A percentile compares a stretch with the other conserved stretches of the same genome.
Evolutionary conservation across 768 basidiomycete genomes (phyloP).

Genomic region (Podaxis sp.): DNA sequence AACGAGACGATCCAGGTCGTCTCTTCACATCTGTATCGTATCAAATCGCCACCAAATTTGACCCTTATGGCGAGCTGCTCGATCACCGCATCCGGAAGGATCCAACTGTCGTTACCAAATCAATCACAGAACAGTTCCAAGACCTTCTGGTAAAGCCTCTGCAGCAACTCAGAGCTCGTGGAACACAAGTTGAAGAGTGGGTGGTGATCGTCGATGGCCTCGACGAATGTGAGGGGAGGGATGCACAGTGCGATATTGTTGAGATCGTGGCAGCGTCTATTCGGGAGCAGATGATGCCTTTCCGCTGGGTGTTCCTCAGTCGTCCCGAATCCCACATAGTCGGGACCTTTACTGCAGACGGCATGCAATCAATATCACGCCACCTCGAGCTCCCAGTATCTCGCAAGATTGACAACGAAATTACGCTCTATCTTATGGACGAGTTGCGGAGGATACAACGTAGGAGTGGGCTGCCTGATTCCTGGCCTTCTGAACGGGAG

Average conservation of each 20-base stretch:
- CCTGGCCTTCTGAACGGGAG: constrained; percentile 10
- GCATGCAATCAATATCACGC: not conserved
- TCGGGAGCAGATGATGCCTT: not conserved
- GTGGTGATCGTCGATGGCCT: constrained; percentile 14
- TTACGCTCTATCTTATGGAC: constrained; percentile 9
- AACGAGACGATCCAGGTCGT: not conserved
- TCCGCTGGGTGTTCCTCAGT: constrained; percentile 12
- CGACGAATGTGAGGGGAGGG: constrained; percentile 9
- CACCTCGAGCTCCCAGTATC: constrained; percentile 7
- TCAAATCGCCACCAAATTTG: constrained; percentile 1
- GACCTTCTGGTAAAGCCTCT: constrained; percentile 9
- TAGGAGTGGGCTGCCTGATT: not conserved
- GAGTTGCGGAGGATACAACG: not conserved
- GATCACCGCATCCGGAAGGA: not conserved
- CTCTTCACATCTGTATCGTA: constrained; percentile 2
- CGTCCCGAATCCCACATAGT: constrained; percentile 15
- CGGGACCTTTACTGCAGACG: not conserved
- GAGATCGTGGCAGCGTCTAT: not conserved
- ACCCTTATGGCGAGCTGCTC: not conserved
- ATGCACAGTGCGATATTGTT: not conserved
- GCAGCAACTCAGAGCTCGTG: not conserved
- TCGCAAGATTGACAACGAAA: constrained; percentile 2
- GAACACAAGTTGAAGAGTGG: not conserved
- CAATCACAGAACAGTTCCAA: constrained; percentile 4
- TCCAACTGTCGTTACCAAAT: not conserved